phyloP scores from a whole-genome alignment of 106 monocot species.

The Dendrobium nobile region DNA sequence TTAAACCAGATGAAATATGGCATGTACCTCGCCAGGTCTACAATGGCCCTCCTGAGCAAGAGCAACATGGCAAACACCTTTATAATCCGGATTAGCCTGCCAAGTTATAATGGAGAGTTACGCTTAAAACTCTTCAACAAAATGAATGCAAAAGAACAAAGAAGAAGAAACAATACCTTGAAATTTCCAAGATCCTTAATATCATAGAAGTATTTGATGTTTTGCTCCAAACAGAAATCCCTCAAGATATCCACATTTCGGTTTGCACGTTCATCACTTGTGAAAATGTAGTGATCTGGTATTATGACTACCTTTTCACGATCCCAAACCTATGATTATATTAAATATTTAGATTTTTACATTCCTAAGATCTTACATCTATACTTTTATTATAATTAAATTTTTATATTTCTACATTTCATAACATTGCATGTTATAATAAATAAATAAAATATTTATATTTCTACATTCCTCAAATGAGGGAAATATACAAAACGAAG shows the following conservation, averaged over 20 bases:
- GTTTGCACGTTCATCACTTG: constrained; percentile 91
- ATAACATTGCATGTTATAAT: no score
- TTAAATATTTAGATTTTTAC: background rate
- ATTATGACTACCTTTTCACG: constrained; percentile 91
- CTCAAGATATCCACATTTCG: constrained; percentile 95
- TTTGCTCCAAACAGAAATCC: constrained; percentile 82
- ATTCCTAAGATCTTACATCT: no score
- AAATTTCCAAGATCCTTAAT: constrained; percentile 91
- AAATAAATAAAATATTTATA: no score
- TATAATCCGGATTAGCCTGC: constrained; percentile 96
- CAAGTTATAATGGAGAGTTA: constrained; percentile 8
- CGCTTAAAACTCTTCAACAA: background rate
- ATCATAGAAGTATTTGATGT: constrained; percentile 94
- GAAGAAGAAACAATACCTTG: constrained; percentile 42
- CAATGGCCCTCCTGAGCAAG: constrained; percentile 98
- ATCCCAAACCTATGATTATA: constrained; percentile 74
- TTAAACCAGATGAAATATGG: background rate
- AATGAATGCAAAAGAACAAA: background rate
- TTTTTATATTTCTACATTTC: no score
- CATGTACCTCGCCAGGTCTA: constrained; percentile 85
- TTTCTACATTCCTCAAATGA: no score
- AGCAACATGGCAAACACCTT: constrained; percentile 92
- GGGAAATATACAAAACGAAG: background rate
- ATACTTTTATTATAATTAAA: no score
- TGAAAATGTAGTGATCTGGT: constrained; percentile 98